phyloP scores from a whole-genome alignment of 208 protist genomes.

The Wallacemonas collosoma region DNA sequence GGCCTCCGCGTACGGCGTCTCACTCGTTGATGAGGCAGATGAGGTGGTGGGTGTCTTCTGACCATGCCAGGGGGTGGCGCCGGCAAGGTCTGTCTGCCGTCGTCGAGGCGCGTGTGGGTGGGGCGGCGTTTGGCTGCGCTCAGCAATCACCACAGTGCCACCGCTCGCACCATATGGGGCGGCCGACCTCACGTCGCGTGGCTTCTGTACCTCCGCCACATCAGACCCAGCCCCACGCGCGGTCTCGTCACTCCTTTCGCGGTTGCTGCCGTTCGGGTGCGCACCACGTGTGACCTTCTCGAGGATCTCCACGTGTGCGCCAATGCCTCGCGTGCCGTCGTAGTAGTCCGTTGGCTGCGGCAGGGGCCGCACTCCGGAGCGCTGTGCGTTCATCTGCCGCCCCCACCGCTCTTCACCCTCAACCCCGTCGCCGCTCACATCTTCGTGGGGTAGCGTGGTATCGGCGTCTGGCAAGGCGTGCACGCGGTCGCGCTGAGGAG shows the following conservation, averaged over 20 bases:
- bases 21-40: no score
- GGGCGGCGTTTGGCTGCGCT: background rate
- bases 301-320: background rate
- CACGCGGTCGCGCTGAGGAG: slow-evolving; percentile 8
- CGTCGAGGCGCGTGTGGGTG: background rate
- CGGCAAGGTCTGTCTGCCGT: background rate
- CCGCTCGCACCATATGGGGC: background rate
- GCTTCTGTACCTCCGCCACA: background rate
- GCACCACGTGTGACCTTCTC: background rate
- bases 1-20: no score
- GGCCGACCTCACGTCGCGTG: background rate
- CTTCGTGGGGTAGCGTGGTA: background rate
- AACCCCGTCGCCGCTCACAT: background rate
- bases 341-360: slow-evolving; percentile 7
- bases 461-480: background rate
- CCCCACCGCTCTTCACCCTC: background rate
- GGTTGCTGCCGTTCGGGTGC: background rate
- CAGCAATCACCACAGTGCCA: background rate
- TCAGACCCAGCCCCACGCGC: background rate
- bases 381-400: background rate
- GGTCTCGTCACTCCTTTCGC: background rate
- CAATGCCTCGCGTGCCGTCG: slow-evolving; percentile 6
- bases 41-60: background rate
- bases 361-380: background rate
- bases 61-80: slow-evolving; percentile 3